Base-by-base conservation (phyloP, 176 grass and related monocot genomes). In the Oryza nivara region DNA sequence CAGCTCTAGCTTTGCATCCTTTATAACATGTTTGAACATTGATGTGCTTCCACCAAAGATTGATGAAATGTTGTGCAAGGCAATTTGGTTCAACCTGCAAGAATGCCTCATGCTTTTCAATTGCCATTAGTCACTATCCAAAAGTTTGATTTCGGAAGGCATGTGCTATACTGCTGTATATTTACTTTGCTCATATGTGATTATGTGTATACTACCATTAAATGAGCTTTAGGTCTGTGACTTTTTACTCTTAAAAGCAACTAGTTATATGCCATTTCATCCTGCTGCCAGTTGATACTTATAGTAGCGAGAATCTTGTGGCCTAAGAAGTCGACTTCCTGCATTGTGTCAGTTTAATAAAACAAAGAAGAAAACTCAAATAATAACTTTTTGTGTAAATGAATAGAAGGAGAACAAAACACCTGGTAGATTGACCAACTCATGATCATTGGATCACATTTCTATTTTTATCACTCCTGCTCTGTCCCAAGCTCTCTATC, bases 331-430 rank as follows among this genome's bases (percentile, higher is more conserved):
- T 64, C 34, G 13, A 82, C 25, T 16, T 87, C 20, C 6, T 56
- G 6, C 70, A 65, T 36, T 52, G 7, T 65, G 13, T 71, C 41
- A 26, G 51, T 9, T 67, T 54, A 20, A 12, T 17, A 12, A 32
- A 32, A 32, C 30, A 32, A 32, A 32, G 30, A 32, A 32, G 61
- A 36, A 5, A 36, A 12, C 28, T 71, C 4, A 20, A 44, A 44
- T 44, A 44, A 10, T 44, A 83, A 20, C 28, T 82, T 68, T 7
- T 68, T 82, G 30, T 70, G 64, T n/a, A 87, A 20, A 70, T 38
- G 40, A 63, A 70, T 72, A 52, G 26, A 82, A 61, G 54, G 23
- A 51, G 76, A 46, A 32, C 26, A 48, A 36, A 72, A 48, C 11
- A 26, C 45, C 13, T 81, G 16, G 14, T 60, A 70, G 1, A 74